Base-by-base conservation (phyloP, 2,329 filamentous ascomycete species). In the Monilinia fructicola region DNA sequence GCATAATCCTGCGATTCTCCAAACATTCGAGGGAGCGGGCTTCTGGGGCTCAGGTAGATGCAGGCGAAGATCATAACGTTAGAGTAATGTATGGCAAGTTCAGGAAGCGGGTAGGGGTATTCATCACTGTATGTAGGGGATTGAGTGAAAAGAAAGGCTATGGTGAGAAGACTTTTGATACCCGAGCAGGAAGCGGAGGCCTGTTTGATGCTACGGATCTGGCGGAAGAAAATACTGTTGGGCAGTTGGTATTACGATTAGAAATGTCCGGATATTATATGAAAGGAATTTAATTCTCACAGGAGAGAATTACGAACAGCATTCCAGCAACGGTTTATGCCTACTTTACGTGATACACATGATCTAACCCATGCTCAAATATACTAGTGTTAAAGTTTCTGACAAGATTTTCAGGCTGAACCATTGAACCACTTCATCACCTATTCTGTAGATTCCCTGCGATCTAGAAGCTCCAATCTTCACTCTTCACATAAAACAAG, bases 231-330 rank as follows among this genome's bases (percentile, higher is more conserved):
- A 89, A 87, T 76, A 84, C 87, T 60, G 84, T 93, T 74, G 85
- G 87, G 56, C 85, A 90, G 73, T 79, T 95, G 69, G 78, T 92
- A 62, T 77, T 89, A 68, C 86, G 85, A 74, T 79, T 94, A 70
- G 90, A 93, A 75, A 87, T 92, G 83, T 87, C 84, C 69, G 81
- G 82, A 44, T 90, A 90, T 73, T 92, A 91, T 74, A 70, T 72
- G 9, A 73, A 54, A 55, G 26, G 67, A 46, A 50, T 70, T n/a
- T 63, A 23, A 63, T 16, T 6, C 18, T 54, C 35, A 31, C 3
- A 28, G 7, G 14, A 38, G 44, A 21, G 28, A 5, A n/a, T 55
- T 40, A 31, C 23, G 12, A 55, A 40, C 10, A 16, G 12, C 18
- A 31, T 28, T 44, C 12, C 42, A 28, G 38, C 14, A 44, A 54